Evolutionary conservation across 2,329 filamentous ascomycete species (phyloP), one percentile per base, ranked within the genome.

Genomic region (Colletotrichum sp.): DNA sequence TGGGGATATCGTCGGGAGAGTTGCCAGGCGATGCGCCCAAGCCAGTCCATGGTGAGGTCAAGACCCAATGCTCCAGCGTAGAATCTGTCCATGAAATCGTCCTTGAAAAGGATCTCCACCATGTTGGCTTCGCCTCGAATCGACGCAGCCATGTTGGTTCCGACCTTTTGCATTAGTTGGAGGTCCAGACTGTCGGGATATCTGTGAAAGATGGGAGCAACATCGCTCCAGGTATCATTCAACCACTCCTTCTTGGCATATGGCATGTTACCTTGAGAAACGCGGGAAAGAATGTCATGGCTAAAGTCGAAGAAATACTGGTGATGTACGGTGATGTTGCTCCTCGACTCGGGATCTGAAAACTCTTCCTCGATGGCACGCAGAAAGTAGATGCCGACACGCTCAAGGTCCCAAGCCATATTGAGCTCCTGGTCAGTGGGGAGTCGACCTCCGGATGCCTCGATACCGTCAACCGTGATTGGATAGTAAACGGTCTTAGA

Each of bases 1-100:
- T 68, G 57, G 2, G 77, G 75, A 59, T 72, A 70, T 8, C 66
- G 26, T 30, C 69, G 68, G 14, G 68, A 59, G 14, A 78, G 34
- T 36, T 77, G 75, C 1, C 12, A 10, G 18, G 71, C 59, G 2
- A 61, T 61, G 16, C 59, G 59, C 18, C 59, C 59, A 14, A 61
- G 59, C 59, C 59, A 61, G 28, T 61, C 59, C 59, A 61, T 61
- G 7, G 59, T 61, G 9, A 61, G 59, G 10, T 61, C 59, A 9
- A 61, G 59, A 30, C 59, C 59, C 14, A 61, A 16, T 30, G 59
- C 59, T 61, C 59, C 59, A 14, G 28, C 59, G 10, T 61, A 61
- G 59, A 61, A 61, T 21, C 59, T 34, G 28, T 61, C 59, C 63
- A 66, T 66, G 24, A 66, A 52, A 24, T 66, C 36, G 3, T 66